Base-by-base conservation (phyloP, 2,329 filamentous ascomycete species). In the Thermomyces lanuginosus region DNA sequence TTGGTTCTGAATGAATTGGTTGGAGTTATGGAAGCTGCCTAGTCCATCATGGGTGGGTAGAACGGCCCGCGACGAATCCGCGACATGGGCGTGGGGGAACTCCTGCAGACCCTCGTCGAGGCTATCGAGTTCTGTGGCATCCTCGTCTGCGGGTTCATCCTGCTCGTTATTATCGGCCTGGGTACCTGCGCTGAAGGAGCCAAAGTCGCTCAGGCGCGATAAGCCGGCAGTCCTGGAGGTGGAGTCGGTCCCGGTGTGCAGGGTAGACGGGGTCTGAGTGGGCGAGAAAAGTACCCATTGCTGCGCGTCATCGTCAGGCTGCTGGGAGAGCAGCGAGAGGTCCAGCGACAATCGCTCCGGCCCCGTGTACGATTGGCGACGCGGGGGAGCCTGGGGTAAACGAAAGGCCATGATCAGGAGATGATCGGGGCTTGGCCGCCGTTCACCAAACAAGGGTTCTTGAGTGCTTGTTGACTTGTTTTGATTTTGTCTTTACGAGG, bases 231-330 rank as follows among this genome's bases (percentile, higher is more conserved):
- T 84, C 47, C 53, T 72, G 58, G 58, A 67, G 44, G 52, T 79
- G 49, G 49, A 69, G 24, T 72, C 71, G 19, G 79, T 72, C 32
- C 67, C 72, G 22, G 74, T 80, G 27, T 74, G 65, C 4, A 72
- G 72, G 7, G 66, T 65, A 11, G 77, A 75, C 17, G 62, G 58
- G 32, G 64, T 66, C 36, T 73, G 72, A 6, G 66, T 64, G 2
- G 81, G 81, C 5, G 83, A 80, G 61, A 98, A 98, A 37, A 98
- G 71, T 29, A 95, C 77, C 89, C 89, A 98, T 67, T 92, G 86
- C 53, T 89, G 77, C 8, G 80, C 76, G 38, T 84, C 76, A 34
- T 79, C 72, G 33, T 72, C 56, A n/a, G n/a, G n/a, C n/a, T n/a
- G n/a, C n/a, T n/a, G n/a, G n/a, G n/a, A 23, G n/a, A n/a, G n/a